Evolutionary conservation across 768 basidiomycete species (phyloP).

Genomic region (Collybiopsis confluens): DNA sequence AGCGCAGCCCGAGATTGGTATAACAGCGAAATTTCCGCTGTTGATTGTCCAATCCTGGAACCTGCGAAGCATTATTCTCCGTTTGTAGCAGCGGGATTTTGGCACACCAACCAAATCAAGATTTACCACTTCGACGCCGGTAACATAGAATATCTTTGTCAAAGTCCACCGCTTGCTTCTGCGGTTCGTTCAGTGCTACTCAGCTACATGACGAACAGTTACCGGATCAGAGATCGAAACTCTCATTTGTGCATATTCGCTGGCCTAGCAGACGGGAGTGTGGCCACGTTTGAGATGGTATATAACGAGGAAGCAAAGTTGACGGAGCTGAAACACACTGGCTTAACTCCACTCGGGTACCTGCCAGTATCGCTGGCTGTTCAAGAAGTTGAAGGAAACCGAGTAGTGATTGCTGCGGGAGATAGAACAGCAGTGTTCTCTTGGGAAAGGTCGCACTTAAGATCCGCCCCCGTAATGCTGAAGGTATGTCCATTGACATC

Average conservation of each 20-base stretch:
- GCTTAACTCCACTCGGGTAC: conserved; percentile 59
- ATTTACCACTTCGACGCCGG: conserved; percentile 34
- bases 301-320: conserved; percentile 18
- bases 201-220: conserved; percentile 52
- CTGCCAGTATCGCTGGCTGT: conserved; percentile 60
- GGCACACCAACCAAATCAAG: conserved; percentile 64
- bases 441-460: conserved; percentile 59
- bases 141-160: conserved; percentile 25
- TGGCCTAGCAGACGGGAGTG: conserved; percentile 73
- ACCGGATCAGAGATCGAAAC: conserved; percentile 27
- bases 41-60: conserved; percentile 62
- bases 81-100: conserved; percentile 65
- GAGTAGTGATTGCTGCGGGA: conserved; percentile 66
- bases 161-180: conserved; percentile 32
- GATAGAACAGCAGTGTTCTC: conserved; percentile 67
- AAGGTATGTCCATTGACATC: conserved; percentile 36
- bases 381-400: conserved; percentile 49
- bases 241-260: conserved; percentile 57
- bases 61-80: conserved; percentile 38
- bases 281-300: conserved; percentile 54
- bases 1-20: conserved; percentile 5
- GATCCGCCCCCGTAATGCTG: conserved; percentile 66
- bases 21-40: conserved; percentile 57
- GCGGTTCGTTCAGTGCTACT: conserved; percentile 44
- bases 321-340: conserved; percentile 42